Base-by-base conservation (phyloP, 768 basidiomycete genomes). In the Lenzites betulinus region DNA sequence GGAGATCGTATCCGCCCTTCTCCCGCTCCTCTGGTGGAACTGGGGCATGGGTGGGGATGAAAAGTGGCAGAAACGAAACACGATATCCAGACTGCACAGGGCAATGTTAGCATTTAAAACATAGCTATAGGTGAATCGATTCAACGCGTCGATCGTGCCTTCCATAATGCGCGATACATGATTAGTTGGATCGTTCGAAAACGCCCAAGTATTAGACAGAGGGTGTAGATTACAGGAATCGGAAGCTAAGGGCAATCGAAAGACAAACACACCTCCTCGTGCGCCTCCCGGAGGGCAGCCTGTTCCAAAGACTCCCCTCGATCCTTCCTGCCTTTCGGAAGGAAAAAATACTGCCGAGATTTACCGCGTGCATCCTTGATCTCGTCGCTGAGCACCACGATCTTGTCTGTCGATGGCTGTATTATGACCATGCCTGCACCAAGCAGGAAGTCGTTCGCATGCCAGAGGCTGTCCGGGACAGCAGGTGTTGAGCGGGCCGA, bases 291-390 rank as follows among this genome's bases (percentile, higher is more conserved):
- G 41, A 88, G 69, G 0, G 83, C 87, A 0, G 87, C 69, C 47
- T 79, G 69, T 67, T 88, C 86, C 26, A 88, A 69, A 2, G 79
- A 80, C 74, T 90, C 87, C 6, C 85, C 86, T 0, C 83, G 64
- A 68, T 90, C 87, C 70, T 89, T 90, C 47, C 88, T 72, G 8
- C 88, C 87, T 51, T 79, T 79, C 0, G 87, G 87, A 3, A 88
- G 75, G 68, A 88, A 87, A 79, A 79, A 88, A 23, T 42, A 41
- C 5, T 52, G 49, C 12, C 22, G 3, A 7, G 15, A 18, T 3
- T 35, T 33, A 4, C 56, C 52, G 7, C 16, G 23, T 13, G 15
- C 1, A 8, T 74, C 68, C 33, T 54, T 56, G 39, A 62, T 44
- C 0, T 61, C 67, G 55, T 85, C 82, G 51, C 78, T 72, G 0